Conservation (phyloP, 768 basidiomycete species). For the Kwoniella heveanensis region DNA sequence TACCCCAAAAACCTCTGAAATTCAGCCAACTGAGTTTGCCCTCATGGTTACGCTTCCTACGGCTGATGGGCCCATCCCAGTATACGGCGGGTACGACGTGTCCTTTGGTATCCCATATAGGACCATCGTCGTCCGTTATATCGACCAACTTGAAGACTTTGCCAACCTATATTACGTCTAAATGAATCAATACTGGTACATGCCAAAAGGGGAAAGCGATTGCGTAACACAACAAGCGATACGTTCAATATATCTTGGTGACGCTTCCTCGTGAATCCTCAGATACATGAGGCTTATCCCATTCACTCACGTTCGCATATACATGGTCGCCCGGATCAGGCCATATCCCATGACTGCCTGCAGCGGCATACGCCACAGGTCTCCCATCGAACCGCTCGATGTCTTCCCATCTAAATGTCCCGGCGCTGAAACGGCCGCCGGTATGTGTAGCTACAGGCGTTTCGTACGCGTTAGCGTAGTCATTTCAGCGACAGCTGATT, state of each 20-base stretch:
- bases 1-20: constrained; percentile 45
- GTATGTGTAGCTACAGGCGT: constrained; percentile 34
- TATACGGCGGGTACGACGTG: constrained; percentile 37
- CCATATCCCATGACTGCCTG: constrained; percentile 52
- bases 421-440: constrained; percentile 36
- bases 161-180: constrained; percentile 28
- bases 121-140: constrained; percentile 41
- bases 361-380: constrained; percentile 45
- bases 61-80: constrained; percentile 31
- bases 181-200: too few relatives aligned
- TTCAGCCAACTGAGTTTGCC: constrained; percentile 46
- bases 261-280: too few relatives aligned
- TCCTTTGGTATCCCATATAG: constrained; percentile 47
- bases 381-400: constrained; percentile 37
- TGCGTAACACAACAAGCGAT: too few relatives aligned
- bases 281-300: too few relatives aligned
- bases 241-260: too few relatives aligned
- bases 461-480: too few relatives aligned
- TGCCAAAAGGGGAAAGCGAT: too few relatives aligned
- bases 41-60: constrained; percentile 18
- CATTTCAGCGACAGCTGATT: too few relatives aligned
- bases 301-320: constrained; percentile 43
- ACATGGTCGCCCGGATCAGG: constrained; percentile 42
- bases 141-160: constrained; percentile 46
- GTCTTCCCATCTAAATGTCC: constrained; percentile 46